phyloP scores from a whole-genome alignment of 2,329 filamentous ascomycete species.

The Colletotrichum melonis region DNA sequence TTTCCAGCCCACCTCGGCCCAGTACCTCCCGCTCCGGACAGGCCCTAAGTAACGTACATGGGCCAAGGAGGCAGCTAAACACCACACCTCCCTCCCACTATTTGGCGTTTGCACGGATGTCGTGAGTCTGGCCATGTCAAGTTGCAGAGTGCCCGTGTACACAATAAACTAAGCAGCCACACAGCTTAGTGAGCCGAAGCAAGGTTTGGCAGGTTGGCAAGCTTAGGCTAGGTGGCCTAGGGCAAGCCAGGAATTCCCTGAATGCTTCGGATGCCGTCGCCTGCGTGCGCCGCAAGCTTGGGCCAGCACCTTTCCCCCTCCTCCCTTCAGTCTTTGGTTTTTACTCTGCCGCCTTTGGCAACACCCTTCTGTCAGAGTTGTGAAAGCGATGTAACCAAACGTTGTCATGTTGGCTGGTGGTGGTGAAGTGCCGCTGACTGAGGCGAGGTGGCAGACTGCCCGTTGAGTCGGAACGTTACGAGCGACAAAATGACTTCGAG shows the following conservation, averaged over 20 bases:
- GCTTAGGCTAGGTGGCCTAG: background rate
- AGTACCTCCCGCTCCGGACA: slow-evolving; percentile 4
- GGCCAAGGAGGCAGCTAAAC: background rate
- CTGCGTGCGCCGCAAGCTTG: slow-evolving; percentile 3
- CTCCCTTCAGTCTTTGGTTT: background rate
- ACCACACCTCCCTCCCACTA: background rate
- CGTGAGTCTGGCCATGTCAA: background rate
- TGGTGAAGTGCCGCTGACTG: slow-evolving; percentile 16
- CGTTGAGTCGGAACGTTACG: slow-evolving; percentile 25
- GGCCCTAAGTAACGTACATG: slow-evolving; percentile 12
- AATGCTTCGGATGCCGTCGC: background rate
- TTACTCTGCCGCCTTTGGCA: background rate
- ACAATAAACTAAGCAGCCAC: background rate
- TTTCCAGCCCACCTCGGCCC: slow-evolving; percentile 5
- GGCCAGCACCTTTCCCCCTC: background rate
- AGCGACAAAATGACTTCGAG: slow-evolving; percentile 2
- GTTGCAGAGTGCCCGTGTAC: background rate
- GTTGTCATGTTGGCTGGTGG: background rate
- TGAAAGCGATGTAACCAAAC: slow-evolving; percentile 11
- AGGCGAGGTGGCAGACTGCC: slow-evolving; percentile 8
- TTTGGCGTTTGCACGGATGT: background rate
- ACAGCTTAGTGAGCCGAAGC: background rate
- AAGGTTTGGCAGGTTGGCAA: background rate
- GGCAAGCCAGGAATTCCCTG: background rate
- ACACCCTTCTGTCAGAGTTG: background rate